A percentile compares a stretch with the other conserved stretches of the same genome.
phyloP scores from a whole-genome alignment of 495 filamentous ascomycete genomes.

The Aspergillus olivimuriae region DNA sequence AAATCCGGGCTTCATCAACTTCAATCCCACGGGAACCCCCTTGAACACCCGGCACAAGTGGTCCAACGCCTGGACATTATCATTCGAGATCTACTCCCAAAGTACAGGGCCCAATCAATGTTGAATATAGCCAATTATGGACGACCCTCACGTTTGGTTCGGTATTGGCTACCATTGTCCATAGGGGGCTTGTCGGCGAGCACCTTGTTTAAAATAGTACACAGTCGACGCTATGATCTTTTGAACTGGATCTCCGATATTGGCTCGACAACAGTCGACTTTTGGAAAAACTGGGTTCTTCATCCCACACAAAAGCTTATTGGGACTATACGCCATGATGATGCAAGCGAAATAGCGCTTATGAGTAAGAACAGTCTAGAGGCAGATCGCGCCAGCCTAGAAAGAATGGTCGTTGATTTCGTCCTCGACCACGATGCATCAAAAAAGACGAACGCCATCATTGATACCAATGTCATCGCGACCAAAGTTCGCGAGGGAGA shows the following conservation, averaged over 20 bases:
- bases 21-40: slow-evolving; percentile 15
- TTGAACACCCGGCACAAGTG: slow-evolving; percentile 48
- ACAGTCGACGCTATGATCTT: slow-evolving; percentile 66
- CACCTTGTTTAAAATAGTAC: slow-evolving; percentile 68
- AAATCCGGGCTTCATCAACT: slow-evolving; percentile 44
- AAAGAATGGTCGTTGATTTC: slow-evolving; percentile 97
- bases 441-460: slow-evolving; percentile 35
- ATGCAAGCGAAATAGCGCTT: slow-evolving; percentile 84
- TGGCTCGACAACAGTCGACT: slow-evolving; percentile 72
- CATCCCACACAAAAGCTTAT: slow-evolving; percentile 76
- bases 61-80: slow-evolving; percentile 62
- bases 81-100: slow-evolving; percentile 52
- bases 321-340: slow-evolving; percentile 85
- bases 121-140: slow-evolving; percentile 53
- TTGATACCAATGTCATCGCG: slow-evolving; percentile 62
- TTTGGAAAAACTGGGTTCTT: slow-evolving; percentile 93
- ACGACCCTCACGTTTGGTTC: slow-evolving; percentile 64
- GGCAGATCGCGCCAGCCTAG: slow-evolving; percentile 83
- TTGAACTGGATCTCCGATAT: slow-evolving; percentile 68
- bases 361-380: slow-evolving; percentile 88
- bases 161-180: slow-evolving; percentile 79
- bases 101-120: slow-evolving; percentile 47
- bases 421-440: slow-evolving; percentile 65
- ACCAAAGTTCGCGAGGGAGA: slow-evolving; percentile 83
- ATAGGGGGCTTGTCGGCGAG: slow-evolving; percentile 63